Percentiles rank a stretch among this genome's conserved stretches.
These are phyloP conservation scores for Xenoacremonium recifei DNA, from an alignment of 2,329 filamentous ascomycete genomes.

Conservation along the genomic window DNA sequence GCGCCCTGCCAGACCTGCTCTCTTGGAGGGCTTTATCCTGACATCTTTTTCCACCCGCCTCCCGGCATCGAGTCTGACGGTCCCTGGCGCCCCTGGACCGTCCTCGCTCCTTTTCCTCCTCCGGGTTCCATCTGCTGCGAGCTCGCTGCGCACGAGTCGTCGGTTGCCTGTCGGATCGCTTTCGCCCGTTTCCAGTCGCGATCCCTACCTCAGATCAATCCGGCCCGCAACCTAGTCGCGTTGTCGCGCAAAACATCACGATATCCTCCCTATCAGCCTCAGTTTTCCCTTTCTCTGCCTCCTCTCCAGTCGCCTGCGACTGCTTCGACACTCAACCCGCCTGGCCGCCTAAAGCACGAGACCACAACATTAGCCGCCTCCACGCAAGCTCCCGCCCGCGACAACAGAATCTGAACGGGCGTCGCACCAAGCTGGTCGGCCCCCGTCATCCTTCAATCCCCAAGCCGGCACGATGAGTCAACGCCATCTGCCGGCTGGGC, in stretches of 20 bases:
- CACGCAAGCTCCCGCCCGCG: conserved; percentile 18
- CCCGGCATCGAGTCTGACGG: conserved; percentile 24
- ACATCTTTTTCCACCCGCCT: conserved; percentile 30
- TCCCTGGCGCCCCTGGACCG: conserved; percentile 12
- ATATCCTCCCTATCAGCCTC: conserved; percentile 1
- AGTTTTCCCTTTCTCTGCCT: neutral
- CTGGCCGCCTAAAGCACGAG: conserved; percentile 21
- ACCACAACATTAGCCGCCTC: conserved; percentile 8
- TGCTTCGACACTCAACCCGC: conserved; percentile 2
- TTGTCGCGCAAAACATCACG: too few species aligned
- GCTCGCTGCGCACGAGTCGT: too few species aligned
- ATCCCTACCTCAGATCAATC: too few species aligned
- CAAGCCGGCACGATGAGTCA: conserved; percentile 75
- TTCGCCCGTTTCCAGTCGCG: too few species aligned
- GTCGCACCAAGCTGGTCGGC: conserved; percentile 35
- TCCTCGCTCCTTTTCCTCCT: conserved; percentile 5
- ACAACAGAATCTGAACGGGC: conserved; percentile 22
- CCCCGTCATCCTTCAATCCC: conserved; percentile 37
- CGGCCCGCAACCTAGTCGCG: too few species aligned
- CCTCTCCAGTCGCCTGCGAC: conserved; percentile 8
- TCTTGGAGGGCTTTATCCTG: conserved; percentile 2
- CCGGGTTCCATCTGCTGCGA: neutral
- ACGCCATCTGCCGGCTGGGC: conserved; percentile 76
- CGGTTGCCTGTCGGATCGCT: too few species aligned
- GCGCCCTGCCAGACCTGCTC: neutral